Percentiles rank a stretch among this genome's conserved stretches.
Evolutionary conservation across 305 asterid species (phyloP).

Genomic region (Salvia sclarea): DNA sequence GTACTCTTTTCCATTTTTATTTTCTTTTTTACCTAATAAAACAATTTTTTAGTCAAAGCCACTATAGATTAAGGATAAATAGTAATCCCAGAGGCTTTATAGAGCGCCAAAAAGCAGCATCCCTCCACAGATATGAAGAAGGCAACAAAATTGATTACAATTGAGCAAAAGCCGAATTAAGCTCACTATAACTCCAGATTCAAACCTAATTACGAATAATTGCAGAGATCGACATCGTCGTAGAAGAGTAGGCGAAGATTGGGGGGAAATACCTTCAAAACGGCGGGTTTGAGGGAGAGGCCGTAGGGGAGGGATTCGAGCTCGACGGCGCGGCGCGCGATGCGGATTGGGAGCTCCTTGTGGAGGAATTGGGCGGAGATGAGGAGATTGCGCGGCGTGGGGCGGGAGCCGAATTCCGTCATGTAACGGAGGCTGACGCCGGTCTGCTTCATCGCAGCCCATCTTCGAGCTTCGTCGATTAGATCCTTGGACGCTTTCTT

Average conservation of each 20-base stretch:
- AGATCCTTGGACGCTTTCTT: constrained; percentile 65
- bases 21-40: neutral
- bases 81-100: neutral
- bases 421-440: constrained; percentile 93
- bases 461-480: constrained; percentile 65
- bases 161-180: neutral
- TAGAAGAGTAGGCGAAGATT: no score
- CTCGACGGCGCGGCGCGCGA: constrained; percentile 85
- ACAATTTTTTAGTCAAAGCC: constrained; percentile 15
- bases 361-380: constrained; percentile 86
- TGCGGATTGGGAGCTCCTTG: constrained; percentile 84
- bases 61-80: neutral
- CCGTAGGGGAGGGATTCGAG: constrained; percentile 79
- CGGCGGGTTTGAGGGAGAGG: constrained; percentile 73
- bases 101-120: neutral
- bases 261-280: constrained; percentile 56
- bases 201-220: neutral
- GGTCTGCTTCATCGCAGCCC: constrained; percentile 82
- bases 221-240: no score
- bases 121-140: neutral
- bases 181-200: neutral
- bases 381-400: constrained; percentile 66
- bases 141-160: neutral
- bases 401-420: constrained; percentile 89
- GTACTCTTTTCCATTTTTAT: neutral